Conservation (phyloP, 2,329 filamentous ascomycete species). For the Lecanosticta acicola region DNA sequence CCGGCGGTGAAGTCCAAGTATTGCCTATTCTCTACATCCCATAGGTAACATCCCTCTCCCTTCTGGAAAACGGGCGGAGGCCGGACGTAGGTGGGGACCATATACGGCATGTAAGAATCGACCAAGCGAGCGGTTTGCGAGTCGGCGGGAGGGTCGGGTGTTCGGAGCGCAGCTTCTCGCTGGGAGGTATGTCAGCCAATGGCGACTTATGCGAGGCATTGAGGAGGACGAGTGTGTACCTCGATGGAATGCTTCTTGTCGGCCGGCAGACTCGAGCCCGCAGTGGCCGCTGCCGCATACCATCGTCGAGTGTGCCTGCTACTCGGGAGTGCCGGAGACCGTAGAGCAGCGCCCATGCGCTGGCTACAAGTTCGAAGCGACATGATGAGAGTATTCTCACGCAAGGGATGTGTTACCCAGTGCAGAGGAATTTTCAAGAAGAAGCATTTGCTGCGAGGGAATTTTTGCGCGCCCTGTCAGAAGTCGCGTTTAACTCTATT, state of each 20-base stretch:
- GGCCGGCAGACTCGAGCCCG: conserved; percentile 39
- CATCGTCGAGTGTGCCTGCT: conserved; percentile 11
- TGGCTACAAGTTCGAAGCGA: conserved; percentile 14
- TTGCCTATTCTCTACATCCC: conserved; percentile 79
- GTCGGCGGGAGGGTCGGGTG: conserved; percentile 66
- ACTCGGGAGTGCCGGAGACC: conserved; percentile 7
- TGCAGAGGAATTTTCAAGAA: background rate
- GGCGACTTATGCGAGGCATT: background rate
- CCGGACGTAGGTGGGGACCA: conserved; percentile 93
- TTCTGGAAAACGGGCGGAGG: conserved; percentile 84
- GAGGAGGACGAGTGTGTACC: conserved; percentile 9
- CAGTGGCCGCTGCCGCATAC: conserved; percentile 35
- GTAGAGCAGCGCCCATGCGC: conserved; percentile 22
- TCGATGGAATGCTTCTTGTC: conserved; percentile 32
- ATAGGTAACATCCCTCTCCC: conserved; percentile 81
- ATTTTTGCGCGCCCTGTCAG: background rate
- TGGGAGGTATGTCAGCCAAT: conserved; percentile 25
- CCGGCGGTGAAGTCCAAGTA: conserved; percentile 95
- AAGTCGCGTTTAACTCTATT: too few species aligned
- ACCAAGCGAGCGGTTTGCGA: conserved; percentile 72
- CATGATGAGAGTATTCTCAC: too few species aligned
- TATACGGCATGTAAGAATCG: conserved; percentile 71
- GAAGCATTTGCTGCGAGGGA: background rate
- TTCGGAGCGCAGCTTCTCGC: conserved; percentile 52
- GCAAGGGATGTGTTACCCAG: too few species aligned